Evolutionary conservation across 768 basidiomycete species (phyloP).

Genomic region (Russula abietina): DNA sequence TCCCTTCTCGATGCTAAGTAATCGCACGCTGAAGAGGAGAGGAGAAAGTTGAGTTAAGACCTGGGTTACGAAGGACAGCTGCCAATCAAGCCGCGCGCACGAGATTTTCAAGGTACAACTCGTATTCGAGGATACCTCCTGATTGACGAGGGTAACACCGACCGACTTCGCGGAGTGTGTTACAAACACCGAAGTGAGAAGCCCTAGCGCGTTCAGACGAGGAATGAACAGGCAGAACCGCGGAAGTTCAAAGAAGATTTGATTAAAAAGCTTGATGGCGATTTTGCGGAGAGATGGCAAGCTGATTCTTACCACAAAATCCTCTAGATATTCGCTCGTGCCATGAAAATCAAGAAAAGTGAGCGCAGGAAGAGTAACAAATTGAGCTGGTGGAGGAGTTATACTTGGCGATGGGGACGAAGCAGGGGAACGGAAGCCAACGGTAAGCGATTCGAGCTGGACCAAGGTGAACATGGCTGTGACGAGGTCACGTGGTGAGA

Average conservation of each 20-base stretch:
- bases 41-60: not conserved
- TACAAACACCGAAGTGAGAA: not conserved
- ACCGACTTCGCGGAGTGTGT: not conserved
- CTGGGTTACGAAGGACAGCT: not conserved
- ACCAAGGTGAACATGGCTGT: not conserved
- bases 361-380: not conserved
- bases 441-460: not conserved
- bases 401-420: too few species aligned
- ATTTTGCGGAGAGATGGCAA: not conserved
- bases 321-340: conserved; percentile 9
- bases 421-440: not conserved
- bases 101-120: not conserved
- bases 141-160: not conserved
- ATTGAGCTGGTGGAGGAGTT: not conserved
- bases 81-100: conserved; percentile 2
- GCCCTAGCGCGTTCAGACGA: not conserved
- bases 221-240: not conserved
- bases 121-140: not conserved
- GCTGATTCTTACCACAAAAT: not conserved
- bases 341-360: not conserved
- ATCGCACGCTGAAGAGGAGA: not conserved
- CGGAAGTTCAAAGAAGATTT: not conserved
- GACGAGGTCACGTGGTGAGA: not conserved
- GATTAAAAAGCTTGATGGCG: not conserved
- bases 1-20: not conserved